Evolutionary conservation across 1,139 yeast genomes (phyloP).

Genomic region (Kodamaea suecica): DNA sequence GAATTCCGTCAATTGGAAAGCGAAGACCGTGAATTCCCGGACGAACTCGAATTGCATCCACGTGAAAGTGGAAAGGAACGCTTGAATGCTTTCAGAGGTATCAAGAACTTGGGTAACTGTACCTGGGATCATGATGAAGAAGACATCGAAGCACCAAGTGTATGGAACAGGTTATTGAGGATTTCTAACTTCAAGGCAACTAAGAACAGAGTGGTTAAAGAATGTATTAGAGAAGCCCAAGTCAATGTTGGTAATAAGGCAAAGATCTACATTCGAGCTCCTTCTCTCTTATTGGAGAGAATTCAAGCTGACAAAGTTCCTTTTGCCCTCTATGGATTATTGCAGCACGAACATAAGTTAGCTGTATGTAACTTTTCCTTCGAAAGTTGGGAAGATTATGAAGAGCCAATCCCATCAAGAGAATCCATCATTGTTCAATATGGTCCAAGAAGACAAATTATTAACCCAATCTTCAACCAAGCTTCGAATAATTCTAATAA

Average conservation of each 20-base stretch:
- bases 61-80: constrained; percentile 71
- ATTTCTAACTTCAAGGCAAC: constrained; percentile 78
- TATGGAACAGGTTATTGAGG: constrained; percentile 74
- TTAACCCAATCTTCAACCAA: constrained; percentile 81
- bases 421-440: constrained; percentile 82
- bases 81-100: constrained; percentile 76
- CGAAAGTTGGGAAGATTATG: constrained; percentile 85
- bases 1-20: constrained; percentile 66
- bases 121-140: constrained; percentile 86
- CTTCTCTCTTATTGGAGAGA: constrained; percentile 45
- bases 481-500: constrained; percentile 75
- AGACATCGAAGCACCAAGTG: constrained; percentile 71
- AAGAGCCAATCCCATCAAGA: constrained; percentile 76
- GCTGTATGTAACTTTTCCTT: constrained; percentile 81
- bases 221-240: constrained; percentile 55
- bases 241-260: constrained; percentile 67
- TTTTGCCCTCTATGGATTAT: constrained; percentile 66
- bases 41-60: constrained; percentile 85
- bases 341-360: constrained; percentile 82
- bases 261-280: constrained; percentile 60
- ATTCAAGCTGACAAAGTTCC: constrained; percentile 44
- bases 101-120: constrained; percentile 75
- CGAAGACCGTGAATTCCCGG: constrained; percentile 93
- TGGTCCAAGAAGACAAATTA: constrained; percentile 87
- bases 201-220: constrained; percentile 65